Evolutionary conservation across 208 protist species (phyloP).

Genomic region (Trypanosoma rangeli): DNA sequence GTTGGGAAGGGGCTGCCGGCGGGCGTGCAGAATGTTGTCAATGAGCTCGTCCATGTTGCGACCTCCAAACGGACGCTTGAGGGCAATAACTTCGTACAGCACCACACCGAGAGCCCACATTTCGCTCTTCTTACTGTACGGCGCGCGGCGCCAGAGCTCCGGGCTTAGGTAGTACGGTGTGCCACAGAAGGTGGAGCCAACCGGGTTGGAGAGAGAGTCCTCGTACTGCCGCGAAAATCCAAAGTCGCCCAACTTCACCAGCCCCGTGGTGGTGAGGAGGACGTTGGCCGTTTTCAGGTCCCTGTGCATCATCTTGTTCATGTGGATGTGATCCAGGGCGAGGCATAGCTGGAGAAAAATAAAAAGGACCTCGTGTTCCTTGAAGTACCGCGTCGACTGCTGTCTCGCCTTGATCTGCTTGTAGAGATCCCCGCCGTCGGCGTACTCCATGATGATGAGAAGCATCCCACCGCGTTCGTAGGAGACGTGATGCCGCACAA

Average conservation of each 20-base stretch:
- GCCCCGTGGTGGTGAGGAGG: constrained; percentile 74
- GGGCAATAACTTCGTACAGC: constrained; percentile 84
- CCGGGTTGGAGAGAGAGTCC: constrained; percentile 81
- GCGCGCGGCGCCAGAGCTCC: constrained; percentile 89
- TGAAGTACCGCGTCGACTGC: constrained; percentile 60
- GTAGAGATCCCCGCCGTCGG: constrained; percentile 80
- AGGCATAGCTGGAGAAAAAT: constrained; percentile 85
- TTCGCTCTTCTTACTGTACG: constrained; percentile 94
- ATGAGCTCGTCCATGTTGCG: constrained; percentile 88
- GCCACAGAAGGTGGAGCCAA: constrained; percentile 85
- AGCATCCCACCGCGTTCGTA: constrained; percentile 66
- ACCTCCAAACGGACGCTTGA: constrained; percentile 80
- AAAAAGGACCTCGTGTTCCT: constrained; percentile 86
- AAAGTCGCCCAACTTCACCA: constrained; percentile 90
- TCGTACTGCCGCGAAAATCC: constrained; percentile 86
- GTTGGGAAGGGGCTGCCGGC: constrained; percentile 44
- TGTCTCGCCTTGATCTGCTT: constrained; percentile 81
- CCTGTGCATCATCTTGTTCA: constrained; percentile 89
- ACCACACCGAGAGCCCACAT: constrained; percentile 91
- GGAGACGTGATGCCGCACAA: constrained; percentile 78
- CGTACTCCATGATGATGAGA: constrained; percentile 90
- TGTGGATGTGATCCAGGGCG: constrained; percentile 86
- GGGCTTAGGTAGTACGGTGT: constrained; percentile 93
- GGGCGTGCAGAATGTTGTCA: constrained; percentile 76
- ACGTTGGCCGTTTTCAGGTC: constrained; percentile 91